phyloP scores from a whole-genome alignment of 257 asterid species.

The Solanum verrucosum region DNA sequence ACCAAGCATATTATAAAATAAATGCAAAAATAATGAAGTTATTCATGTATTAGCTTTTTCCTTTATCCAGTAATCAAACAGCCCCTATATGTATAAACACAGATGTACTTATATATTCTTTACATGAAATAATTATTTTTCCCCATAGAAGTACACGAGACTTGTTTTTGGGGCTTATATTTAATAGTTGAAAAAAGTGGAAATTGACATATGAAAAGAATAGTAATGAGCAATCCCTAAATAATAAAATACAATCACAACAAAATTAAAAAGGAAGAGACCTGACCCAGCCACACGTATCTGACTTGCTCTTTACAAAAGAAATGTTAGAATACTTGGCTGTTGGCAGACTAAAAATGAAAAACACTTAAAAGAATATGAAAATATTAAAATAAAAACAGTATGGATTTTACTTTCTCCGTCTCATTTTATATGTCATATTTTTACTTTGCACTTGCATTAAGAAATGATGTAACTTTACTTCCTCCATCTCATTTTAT shows the following conservation, averaged over 20 bases:
- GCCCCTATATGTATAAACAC: no score
- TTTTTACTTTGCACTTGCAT: no score
- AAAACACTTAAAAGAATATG: background rate
- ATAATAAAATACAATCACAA: slow-evolving; percentile 16
- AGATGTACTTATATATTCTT: background rate
- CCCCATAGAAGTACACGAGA: background rate
- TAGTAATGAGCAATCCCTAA: background rate
- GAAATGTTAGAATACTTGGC: slow-evolving; percentile 10
- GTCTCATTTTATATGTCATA: no score
- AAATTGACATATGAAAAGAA: slow-evolving; percentile 18
- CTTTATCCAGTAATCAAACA: no score
- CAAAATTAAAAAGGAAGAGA: slow-evolving; percentile 37
- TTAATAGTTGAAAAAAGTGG: background rate
- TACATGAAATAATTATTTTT: background rate
- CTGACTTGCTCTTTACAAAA: slow-evolving; percentile 25
- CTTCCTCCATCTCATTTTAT: no score
- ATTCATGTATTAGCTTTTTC: no score
- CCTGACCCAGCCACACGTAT: slow-evolving; percentile 33
- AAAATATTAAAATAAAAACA: background rate
- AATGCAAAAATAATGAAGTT: no score
- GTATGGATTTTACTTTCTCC: background rate
- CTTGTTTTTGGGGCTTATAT: slow-evolving; percentile 7
- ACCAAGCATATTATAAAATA: no score
- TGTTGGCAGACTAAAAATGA: background rate
- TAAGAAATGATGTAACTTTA: no score